phyloP scores from a whole-genome alignment of 2,329 filamentous ascomycete genomes.

The Colletotrichum chlorophyti region DNA sequence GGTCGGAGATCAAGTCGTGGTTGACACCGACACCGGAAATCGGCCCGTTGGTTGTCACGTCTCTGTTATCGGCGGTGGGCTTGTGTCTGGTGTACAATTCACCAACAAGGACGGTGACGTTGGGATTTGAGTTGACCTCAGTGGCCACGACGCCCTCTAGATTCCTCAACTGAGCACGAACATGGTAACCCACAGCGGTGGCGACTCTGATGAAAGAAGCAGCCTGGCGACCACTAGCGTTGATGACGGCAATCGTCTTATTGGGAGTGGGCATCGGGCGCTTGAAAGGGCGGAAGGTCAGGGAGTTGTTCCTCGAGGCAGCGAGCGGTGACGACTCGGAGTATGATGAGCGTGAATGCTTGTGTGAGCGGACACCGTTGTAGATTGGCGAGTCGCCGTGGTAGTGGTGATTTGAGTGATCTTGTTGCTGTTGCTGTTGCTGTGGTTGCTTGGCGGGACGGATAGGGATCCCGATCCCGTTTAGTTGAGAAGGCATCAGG shows the following conservation, averaged over 20 bases:
- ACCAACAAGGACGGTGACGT: conserved; percentile 71
- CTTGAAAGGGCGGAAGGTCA: conserved; percentile 67
- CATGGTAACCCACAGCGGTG: conserved; percentile 89
- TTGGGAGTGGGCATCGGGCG: conserved; percentile 64
- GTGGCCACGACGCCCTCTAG: conserved; percentile 86
- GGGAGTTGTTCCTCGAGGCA: conserved; percentile 62
- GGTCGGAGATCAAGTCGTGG: conserved; percentile 72
- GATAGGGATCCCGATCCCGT: conserved; percentile 40
- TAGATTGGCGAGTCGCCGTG: conserved; percentile 28
- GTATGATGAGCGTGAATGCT: conserved; percentile 68
- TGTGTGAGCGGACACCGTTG: conserved; percentile 52
- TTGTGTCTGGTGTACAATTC: conserved; percentile 66
- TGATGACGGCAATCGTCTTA: conserved; percentile 93
- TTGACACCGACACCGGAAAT: conserved; percentile 73
- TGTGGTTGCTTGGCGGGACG: conserved; percentile 41
- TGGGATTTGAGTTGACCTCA: conserved; percentile 82
- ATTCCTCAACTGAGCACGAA: conserved; percentile 90
- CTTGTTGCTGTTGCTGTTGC: conserved; percentile 8
- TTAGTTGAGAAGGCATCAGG: conserved; percentile 41
- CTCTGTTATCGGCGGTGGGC: conserved; percentile 56
- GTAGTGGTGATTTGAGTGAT: conserved; percentile 24
- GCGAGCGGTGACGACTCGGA: conserved; percentile 64
- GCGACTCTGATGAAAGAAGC: conserved; percentile 95
- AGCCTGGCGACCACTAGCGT: conserved; percentile 93
- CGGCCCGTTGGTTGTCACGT: conserved; percentile 73